Base-by-base conservation (phyloP, 2,329 filamentous ascomycete species). In the Cytospora schulzeri region DNA sequence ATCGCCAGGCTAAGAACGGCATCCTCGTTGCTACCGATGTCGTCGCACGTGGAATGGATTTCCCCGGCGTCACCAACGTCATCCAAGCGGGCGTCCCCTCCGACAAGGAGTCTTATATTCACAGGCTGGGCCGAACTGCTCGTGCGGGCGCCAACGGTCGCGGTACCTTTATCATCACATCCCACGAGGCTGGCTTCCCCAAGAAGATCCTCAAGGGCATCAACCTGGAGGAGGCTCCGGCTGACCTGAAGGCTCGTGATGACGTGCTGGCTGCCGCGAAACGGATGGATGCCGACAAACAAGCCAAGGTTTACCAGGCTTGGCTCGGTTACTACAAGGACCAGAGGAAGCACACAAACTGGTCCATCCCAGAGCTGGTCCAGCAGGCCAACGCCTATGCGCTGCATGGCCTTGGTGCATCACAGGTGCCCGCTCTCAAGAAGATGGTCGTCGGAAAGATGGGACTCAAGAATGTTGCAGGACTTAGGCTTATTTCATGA, bases 11-110 rank as follows among this genome's bases (percentile, higher is more conserved):
- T n/a, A 73, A 73, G 12, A 75, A 73, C 17, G 79, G 78, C 45
- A 81, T 91, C 58, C 79, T 91, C 51, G 83, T 90, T 60, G 89
- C 89, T 3, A 90, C 88, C 0, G 89, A 91, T 70, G 88, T 91
- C 45, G 85, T 89, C 28, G 88, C 88, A 14, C 85, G 88, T 68
- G 88, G 88, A 69, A 90, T 91, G 86, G 88, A 91, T 71, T 90
- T 90, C 73, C 88, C 88, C 0, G 81, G 83, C n/a, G 87, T 90
- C 45, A 88, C 85, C 19, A 85, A 87, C 67, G 86, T 90, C 61
- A 83, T 90, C 69, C 88, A 90, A 72, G 76, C 87, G 22, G 86
- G 88, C 61, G 73, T 87, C 5, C 85, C 88, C 12, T 76, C 79
- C 5, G 83, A 84, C 69, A 83, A 83, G 67, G 85, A 89, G 72